Evolutionary conservation across 2,329 filamentous ascomycete genomes (phyloP).

Genomic region (Diaporthe caulivora): DNA sequence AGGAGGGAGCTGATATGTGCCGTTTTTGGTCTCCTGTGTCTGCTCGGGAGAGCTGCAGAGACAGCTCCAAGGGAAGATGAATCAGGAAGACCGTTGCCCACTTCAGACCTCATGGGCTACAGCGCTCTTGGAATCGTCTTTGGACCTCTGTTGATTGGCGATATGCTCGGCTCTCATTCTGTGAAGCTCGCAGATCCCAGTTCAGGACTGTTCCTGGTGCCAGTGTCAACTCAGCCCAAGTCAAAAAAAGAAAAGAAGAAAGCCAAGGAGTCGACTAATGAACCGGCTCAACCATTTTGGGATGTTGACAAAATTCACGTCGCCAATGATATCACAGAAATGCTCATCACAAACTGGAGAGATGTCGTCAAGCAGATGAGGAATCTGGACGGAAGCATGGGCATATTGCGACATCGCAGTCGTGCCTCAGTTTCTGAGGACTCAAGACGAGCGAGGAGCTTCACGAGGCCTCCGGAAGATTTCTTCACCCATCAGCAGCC

Average conservation of each 20-base stretch:
- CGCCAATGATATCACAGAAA: conserved; percentile 71
- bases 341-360: conserved; percentile 75
- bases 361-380: conserved; percentile 73
- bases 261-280: conserved; percentile 43
- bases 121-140: conserved; percentile 73
- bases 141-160: conserved; percentile 72
- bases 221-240: conserved; percentile 56
- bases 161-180: conserved; percentile 65
- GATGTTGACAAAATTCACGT: conserved; percentile 68
- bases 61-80: conserved; percentile 64
- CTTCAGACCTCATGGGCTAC: conserved; percentile 74
- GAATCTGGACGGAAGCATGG: conserved; percentile 50
- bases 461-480: conserved; percentile 25
- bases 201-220: conserved; percentile 57
- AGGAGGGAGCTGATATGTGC: conserved; percentile 74
- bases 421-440: conserved; percentile 37
- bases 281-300: conserved; percentile 43
- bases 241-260: conserved; percentile 56
- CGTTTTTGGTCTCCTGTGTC: conserved; percentile 73
- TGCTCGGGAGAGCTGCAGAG: conserved; percentile 71
- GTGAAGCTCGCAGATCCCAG: conserved; percentile 58
- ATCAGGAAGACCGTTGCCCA: conserved; percentile 64
- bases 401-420: conserved; percentile 46
- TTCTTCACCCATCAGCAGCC: neutral
- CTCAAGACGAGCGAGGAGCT: conserved; percentile 29